Conservation (phyloP, 768 basidiomycete genomes). For the Sutorius australiensis region DNA sequence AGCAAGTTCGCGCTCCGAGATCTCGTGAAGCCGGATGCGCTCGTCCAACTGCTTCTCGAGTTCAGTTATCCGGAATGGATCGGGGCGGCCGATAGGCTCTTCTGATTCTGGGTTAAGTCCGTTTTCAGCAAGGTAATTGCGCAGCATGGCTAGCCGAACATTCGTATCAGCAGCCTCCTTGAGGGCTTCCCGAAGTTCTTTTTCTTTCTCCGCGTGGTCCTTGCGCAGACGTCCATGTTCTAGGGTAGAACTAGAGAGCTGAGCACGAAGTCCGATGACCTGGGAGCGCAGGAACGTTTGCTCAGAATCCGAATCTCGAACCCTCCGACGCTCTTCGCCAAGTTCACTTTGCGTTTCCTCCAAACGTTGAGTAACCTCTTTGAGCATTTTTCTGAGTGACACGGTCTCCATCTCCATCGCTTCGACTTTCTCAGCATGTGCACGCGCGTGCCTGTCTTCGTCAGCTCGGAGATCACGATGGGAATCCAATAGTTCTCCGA, state of each 20-base stretch:
- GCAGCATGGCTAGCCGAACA: conserved; percentile 73
- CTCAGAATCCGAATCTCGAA: conserved; percentile 62
- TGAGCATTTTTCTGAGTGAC: conserved; percentile 75
- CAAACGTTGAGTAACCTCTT: conserved; percentile 66
- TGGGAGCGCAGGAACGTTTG: conserved; percentile 66
- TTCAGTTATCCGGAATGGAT: conserved; percentile 55
- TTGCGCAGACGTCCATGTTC: conserved; percentile 70
- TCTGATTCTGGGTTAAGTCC: conserved; percentile 79
- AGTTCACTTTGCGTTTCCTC: conserved; percentile 69
- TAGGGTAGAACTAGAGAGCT: conserved; percentile 62
- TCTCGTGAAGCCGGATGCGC: conserved; percentile 65
- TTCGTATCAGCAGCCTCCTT: conserved; percentile 67
- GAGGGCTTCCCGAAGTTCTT: conserved; percentile 55
- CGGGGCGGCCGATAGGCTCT: conserved; percentile 35
- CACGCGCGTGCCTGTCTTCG: conserved; percentile 71
- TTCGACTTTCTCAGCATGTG: conserved; percentile 77
- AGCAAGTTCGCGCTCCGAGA: conserved; percentile 71
- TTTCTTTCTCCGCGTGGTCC: conserved; percentile 64
- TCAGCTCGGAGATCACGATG: conserved; percentile 83
- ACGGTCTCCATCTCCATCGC: conserved; percentile 75
- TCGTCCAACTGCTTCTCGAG: conserved; percentile 79
- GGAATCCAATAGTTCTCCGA: conserved; percentile 84
- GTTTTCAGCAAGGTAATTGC: conserved; percentile 84
- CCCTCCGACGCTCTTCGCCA: conserved; percentile 60
- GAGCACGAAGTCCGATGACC: conserved; percentile 66